Evolutionary conservation across 345 rosid genomes (phyloP), one percentile per base, ranked within the genome.

Genomic region (Dimocarpus longan): DNA sequence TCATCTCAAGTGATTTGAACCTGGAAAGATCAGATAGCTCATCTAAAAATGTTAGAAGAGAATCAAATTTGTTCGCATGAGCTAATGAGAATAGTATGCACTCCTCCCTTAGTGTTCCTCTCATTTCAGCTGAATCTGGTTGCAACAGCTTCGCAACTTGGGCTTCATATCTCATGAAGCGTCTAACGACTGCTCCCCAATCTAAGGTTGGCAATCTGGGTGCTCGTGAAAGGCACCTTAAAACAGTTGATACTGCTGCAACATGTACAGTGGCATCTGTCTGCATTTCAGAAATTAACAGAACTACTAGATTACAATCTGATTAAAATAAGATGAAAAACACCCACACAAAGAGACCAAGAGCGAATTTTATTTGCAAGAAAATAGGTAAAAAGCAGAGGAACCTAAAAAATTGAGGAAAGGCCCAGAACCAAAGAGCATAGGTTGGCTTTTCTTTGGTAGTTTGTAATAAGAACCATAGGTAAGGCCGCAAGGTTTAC

Each of bases 191-290:
- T 68, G 90, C 88, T 72, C 95, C 98, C 98, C 97, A 95, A 57
- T 93, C 93, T 80, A 93, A 79, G 76, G 84, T 82, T 52, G 98
- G 97, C 74, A 95, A 84, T 86, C 97, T 89, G 9, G 95, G 98
- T 81, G 98, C 93, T 71, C 18, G 85, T 66, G 93, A 88, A 81
- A 95, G 92, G 86, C 93, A 95, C 87, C 90, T 89, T 79, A 95
- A 81, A 79, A 87, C 87, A 72, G 91, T 75, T 26, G 82, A 82
- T 65, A 90, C 74, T 32, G 91, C 82, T 76, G 80, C 82, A 68
- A 84, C 77, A 66, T 72, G 76, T 26, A 76, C 68, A 69, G 56
- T 21, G 66, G 50, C 68, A 85, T 85, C 88, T 26, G 44, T 84
- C 98, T 93, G 88, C 59, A 86, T 78, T 67, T 80, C 74, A 66